Conservation (phyloP, 441 rosid genomes). For the Erysimum cheiri region DNA sequence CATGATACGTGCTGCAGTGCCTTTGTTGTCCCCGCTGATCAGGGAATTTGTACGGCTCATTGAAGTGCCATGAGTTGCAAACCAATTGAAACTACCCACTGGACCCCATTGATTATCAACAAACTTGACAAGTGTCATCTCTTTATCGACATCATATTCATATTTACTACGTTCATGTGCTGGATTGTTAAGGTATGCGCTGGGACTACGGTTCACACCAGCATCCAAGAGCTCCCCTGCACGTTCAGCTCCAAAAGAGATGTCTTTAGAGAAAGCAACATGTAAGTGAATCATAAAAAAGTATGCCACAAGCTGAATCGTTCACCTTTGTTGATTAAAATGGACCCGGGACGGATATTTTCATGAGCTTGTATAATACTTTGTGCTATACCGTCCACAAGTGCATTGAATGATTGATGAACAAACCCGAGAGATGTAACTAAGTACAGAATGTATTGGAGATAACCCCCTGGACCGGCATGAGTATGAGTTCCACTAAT, state of each 20-base stretch:
- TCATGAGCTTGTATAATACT: constrained; percentile 89
- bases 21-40: constrained; percentile 97
- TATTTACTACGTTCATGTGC: constrained; percentile 65
- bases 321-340: constrained; percentile 76
- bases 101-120: constrained; percentile 89
- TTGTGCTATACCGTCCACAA: constrained; percentile 92
- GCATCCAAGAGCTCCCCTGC: constrained; percentile 89
- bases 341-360: constrained; percentile 78
- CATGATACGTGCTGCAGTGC: constrained; percentile 94
- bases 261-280: not conserved
- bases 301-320: not conserved
- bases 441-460: constrained; percentile 80
- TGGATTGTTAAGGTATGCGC: constrained; percentile 90
- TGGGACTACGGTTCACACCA: constrained; percentile 89
- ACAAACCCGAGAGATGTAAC: constrained; percentile 94
- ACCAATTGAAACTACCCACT: constrained; percentile 93
- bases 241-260: constrained; percentile 19
- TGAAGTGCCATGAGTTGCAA: constrained; percentile 97
- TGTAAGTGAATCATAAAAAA: not conserved
- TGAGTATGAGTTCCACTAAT: constrained; percentile 96
- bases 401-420: constrained; percentile 84
- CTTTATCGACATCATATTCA: constrained; percentile 83
- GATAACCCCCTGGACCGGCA: constrained; percentile 97
- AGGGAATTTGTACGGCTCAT: constrained; percentile 93
- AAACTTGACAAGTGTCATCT: constrained; percentile 93